Percentiles rank a stretch among this genome's conserved stretches.
These are phyloP conservation scores for Rhytidhysteron rufulum DNA, from an alignment of 2,329 filamentous ascomycete genomes.

Conservation along the genomic window DNA sequence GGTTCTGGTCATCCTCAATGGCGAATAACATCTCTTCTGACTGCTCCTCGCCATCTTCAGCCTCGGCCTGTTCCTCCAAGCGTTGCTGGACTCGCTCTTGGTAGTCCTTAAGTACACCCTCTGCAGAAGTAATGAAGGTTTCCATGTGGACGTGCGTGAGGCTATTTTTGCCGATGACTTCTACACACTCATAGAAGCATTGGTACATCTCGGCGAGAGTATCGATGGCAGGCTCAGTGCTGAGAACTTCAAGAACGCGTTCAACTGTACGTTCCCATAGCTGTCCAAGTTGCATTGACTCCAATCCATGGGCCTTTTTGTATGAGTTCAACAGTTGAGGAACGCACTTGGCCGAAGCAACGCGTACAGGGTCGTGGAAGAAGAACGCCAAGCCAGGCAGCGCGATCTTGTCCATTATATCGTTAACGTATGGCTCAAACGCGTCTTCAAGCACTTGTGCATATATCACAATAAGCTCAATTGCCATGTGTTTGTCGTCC, in stretches of 20 bases:
- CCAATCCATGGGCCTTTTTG: conserved; percentile 82
- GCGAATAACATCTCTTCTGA: conserved; percentile 83
- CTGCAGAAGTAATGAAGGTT: conserved; percentile 80
- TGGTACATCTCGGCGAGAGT: conserved; percentile 99
- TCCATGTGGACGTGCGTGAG: conserved; percentile 75
- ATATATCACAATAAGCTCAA: conserved; percentile 95
- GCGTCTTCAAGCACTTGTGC: conserved; percentile 90
- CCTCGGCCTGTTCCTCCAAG: conserved; percentile 76
- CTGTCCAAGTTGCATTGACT: conserved; percentile 72
- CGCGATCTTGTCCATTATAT: conserved; percentile 96
- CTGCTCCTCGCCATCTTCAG: conserved; percentile 86
- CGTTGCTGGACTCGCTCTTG: conserved; percentile 80
- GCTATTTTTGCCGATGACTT: conserved; percentile 84
- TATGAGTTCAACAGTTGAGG: conserved; percentile 90
- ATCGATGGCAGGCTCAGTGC: conserved; percentile 90
- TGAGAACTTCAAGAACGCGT: conserved; percentile 89
- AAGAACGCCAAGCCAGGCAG: conserved; percentile 94
- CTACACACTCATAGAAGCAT: conserved; percentile 97
- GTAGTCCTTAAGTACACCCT: conserved; percentile 87
- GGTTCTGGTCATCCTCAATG: conserved; percentile 94
- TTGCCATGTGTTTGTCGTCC: conserved; percentile 99
- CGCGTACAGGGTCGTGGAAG: conserved; percentile 96
- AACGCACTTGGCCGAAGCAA: conserved; percentile 90
- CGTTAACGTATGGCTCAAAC: conserved; percentile 86
- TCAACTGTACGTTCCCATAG: conserved; percentile 84